Percentiles rank a stretch among this genome's conserved stretches.
These are phyloP conservation scores for Stereocaulon alpinum DNA, from an alignment of 495 filamentous ascomycete species.

Conservation along the genomic window DNA sequence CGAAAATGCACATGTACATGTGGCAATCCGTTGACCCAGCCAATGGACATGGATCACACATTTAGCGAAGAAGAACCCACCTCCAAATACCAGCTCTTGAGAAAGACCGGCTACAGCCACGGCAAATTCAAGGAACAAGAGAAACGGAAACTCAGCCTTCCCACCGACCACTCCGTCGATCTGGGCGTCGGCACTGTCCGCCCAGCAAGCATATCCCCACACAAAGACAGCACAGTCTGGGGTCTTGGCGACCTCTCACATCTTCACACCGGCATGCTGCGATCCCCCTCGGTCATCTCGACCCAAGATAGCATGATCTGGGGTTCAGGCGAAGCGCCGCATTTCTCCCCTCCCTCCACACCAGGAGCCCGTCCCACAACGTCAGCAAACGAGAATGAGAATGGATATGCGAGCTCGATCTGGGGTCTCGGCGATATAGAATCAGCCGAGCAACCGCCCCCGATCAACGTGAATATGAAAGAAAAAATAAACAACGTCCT, in stretches of 20 bases:
- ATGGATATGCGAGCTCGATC: not conserved
- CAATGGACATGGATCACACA: not conserved
- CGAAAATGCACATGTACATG: conserved; percentile 12
- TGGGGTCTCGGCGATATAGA: not conserved
- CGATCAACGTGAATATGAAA: too few species aligned
- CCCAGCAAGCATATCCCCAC: not conserved
- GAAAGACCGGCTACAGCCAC: not conserved
- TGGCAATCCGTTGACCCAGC: not conserved
- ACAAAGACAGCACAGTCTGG: conserved; percentile 9
- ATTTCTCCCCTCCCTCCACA: not conserved
- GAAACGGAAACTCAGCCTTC: not conserved
- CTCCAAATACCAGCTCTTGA: conserved; percentile 1
- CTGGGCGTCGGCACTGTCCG: not conserved
- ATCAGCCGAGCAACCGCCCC: too few species aligned
- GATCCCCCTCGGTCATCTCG: not conserved
- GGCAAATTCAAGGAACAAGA: not conserved
- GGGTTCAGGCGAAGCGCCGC: not conserved
- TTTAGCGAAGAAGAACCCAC: not conserved
- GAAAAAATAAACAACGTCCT: not conserved
- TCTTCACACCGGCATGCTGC: not conserved
- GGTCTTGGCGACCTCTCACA: conserved; percentile 6
- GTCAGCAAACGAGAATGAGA: not conserved
- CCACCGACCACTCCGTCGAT: not conserved
- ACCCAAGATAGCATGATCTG: not conserved
- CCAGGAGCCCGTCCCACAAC: not conserved